Evolutionary conservation across 2,329 filamentous ascomycete species (phyloP).

Genomic region (Fusarium nelsonii): DNA sequence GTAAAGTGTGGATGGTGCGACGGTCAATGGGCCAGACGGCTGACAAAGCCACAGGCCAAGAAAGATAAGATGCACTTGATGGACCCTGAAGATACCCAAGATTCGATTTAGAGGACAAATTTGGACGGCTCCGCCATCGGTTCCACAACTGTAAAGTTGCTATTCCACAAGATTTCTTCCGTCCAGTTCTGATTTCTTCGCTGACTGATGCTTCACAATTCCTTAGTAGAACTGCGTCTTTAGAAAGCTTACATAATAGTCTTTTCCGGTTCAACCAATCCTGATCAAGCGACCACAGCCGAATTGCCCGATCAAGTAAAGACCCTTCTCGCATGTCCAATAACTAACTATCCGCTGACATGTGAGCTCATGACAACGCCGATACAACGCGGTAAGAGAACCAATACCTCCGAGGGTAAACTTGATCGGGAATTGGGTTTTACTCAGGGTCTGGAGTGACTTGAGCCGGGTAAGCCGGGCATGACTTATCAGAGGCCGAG

Average conservation of each 20-base stretch:
- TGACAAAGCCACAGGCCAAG: slow-evolving; percentile 40
- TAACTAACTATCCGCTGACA: slow-evolving; percentile 13
- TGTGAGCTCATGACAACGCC: slow-evolving; percentile 38
- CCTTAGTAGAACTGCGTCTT: slow-evolving; percentile 25
- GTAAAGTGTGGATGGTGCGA: slow-evolving; percentile 31
- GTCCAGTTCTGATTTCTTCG: slow-evolving; percentile 17
- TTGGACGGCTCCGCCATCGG: slow-evolving; percentile 30
- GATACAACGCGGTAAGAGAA: slow-evolving; percentile 23
- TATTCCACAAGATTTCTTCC: slow-evolving; percentile 16
- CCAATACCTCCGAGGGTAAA: slow-evolving; percentile 20
- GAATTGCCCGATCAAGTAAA: slow-evolving; percentile 33
- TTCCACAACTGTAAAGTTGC: slow-evolving; percentile 29
- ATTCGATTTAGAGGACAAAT: slow-evolving; percentile 12
- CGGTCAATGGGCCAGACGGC: slow-evolving; percentile 16
- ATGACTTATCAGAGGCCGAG: slow-evolving; percentile 7
- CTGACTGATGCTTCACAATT: slow-evolving; percentile 50
- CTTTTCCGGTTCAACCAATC: slow-evolving; percentile 13
- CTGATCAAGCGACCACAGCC: slow-evolving; percentile 8
- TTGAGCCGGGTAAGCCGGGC: slow-evolving; percentile 43
- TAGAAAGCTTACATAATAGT: slow-evolving; percentile 43
- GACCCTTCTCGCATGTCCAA: slow-evolving; percentile 12
- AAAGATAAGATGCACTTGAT: slow-evolving; percentile 21
- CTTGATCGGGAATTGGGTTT: slow-evolving; percentile 17
- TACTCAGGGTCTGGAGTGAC: background rate
- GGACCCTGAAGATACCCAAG: slow-evolving; percentile 10